Evolutionary conservation across 306 rosid species (phyloP), one percentile per base, ranked within the genome.

Genomic region (Sechiopsis laciniata): DNA sequence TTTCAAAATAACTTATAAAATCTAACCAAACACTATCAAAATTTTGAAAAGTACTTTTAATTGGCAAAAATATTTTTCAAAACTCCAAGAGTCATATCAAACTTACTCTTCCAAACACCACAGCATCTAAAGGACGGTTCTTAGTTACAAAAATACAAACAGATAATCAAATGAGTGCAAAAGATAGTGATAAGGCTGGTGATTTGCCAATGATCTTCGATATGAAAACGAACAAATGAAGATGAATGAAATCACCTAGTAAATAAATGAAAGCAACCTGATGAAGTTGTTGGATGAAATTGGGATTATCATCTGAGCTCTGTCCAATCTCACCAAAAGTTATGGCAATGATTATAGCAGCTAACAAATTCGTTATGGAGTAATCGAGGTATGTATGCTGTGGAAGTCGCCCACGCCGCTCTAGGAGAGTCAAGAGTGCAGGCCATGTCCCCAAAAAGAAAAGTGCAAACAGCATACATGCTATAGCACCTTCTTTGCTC

Each of bases 311-410:
- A 5, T 70, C 74, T 10, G 88, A 83, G 80, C 95, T 64, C 48
- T 82, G 77, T 70, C 97, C 97, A 14, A 90, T 81, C 85, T 93
- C 68, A 57, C 98, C 98, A 62, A 90, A 81, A 1, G 98, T 88
- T 53, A 93, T 80, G 60, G 98, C 98, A 73, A 93, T 93, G 55
- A 93, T 62, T 0, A 93, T 77, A 78, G 97, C 94, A 78, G 98
- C 97, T 63, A 90, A 75, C 71, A 93, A 80, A 76, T 93, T 93
- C 42, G 97, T 86, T 72, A 93, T 69, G 0, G 98, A 77, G 74
- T 93, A 93, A 42, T 93, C 98, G 51, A 93, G 98, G 78, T 93
- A 93, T 0, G 97, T 88, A 69, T 93, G 97, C 51, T 93, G 98
- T 83, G 97, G 98, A 79, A 90, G 97, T 72, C 98, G 92, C 22